Evolutionary conservation across 2,329 filamentous ascomycete genomes (phyloP).

Genomic region (Ophiocordyceps camponoti-rufipedis): DNA sequence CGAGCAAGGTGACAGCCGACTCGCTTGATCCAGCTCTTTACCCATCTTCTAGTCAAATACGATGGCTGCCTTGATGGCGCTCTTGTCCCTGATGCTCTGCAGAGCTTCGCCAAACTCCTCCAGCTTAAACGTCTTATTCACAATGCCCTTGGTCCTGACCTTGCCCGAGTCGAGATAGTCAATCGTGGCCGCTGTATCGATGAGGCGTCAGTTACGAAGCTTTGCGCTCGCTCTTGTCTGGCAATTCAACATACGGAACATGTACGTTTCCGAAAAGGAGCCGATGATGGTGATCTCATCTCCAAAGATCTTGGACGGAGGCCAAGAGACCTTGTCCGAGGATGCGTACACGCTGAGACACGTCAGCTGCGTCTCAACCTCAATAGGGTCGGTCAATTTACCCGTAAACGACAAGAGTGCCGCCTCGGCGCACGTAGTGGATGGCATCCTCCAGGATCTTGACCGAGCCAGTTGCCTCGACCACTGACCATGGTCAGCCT

Average conservation of each 20-base stretch:
- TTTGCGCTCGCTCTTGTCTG: not conserved
- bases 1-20: no score
- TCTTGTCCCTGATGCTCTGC: conserved; percentile 54
- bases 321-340: conserved; percentile 44
- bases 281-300: conserved; percentile 55
- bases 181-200: conserved; percentile 20
- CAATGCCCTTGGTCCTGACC: conserved; percentile 47
- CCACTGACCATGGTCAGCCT: conserved; percentile 19
- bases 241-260: conserved; percentile 33
- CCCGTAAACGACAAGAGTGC: conserved; percentile 53
- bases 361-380: conserved; percentile 1
- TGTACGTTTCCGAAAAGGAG: conserved; percentile 56
- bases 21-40: not conserved
- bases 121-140: conserved; percentile 56
- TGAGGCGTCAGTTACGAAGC: not conserved
- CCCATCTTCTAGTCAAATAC: conserved; percentile 35
- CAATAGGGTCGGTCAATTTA: conserved; percentile 3
- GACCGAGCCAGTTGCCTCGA: conserved; percentile 51
- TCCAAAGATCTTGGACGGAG: conserved; percentile 53
- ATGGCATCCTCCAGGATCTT: conserved; percentile 54
- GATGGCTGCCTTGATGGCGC: conserved; percentile 57
- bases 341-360: conserved; percentile 39
- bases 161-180: conserved; percentile 39
- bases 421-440: conserved; percentile 52
- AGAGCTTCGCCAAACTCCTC: conserved; percentile 55